Conservation (phyloP, 2,329 filamentous ascomycete species). For the Alternaria gansuensis region DNA sequence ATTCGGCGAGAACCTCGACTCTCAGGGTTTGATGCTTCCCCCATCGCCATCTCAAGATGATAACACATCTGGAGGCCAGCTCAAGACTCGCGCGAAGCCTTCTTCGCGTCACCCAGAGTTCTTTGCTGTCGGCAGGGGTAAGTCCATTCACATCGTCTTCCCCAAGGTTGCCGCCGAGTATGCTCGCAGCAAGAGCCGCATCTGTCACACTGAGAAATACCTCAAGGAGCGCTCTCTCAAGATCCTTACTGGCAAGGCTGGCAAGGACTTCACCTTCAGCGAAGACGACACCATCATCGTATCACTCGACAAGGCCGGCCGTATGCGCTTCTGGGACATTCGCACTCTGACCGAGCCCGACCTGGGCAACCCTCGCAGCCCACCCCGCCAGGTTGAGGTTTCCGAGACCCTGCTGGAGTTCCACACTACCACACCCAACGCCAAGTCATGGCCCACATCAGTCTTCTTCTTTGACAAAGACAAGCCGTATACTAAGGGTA, state of each 20-base stretch:
- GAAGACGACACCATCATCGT: constrained; percentile 95
- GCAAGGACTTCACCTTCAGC: constrained; percentile 97
- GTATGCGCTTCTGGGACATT: constrained; percentile 98
- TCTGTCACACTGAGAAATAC: constrained; percentile 86
- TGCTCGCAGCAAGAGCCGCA: constrained; percentile 61
- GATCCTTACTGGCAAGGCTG: constrained; percentile 96
- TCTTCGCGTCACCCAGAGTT: constrained; percentile 90
- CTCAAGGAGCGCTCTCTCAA: constrained; percentile 86
- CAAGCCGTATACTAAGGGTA: constrained; percentile 88
- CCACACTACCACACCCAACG: constrained; percentile 82
- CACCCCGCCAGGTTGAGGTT: constrained; percentile 71
- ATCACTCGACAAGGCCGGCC: constrained; percentile 94
- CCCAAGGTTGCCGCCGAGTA: constrained; percentile 65
- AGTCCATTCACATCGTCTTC: constrained; percentile 89
- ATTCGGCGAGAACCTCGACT: constrained; percentile 82
- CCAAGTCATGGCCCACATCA: constrained; percentile 97
- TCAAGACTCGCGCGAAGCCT: constrained; percentile 93
- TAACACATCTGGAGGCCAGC: constrained; percentile 86
- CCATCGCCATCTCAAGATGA: constrained; percentile 86
- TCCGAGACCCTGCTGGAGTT: constrained; percentile 87
- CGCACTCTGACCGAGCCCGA: constrained; percentile 71
- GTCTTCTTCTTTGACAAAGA: constrained; percentile 96
- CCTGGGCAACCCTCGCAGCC: constrained; percentile 54
- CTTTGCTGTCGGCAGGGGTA: constrained; percentile 94
- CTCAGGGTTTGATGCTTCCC: constrained; percentile 87